Evolutionary conservation across 2,329 filamentous ascomycete species (phyloP).

Genomic region (Microascus cirrosus): DNA sequence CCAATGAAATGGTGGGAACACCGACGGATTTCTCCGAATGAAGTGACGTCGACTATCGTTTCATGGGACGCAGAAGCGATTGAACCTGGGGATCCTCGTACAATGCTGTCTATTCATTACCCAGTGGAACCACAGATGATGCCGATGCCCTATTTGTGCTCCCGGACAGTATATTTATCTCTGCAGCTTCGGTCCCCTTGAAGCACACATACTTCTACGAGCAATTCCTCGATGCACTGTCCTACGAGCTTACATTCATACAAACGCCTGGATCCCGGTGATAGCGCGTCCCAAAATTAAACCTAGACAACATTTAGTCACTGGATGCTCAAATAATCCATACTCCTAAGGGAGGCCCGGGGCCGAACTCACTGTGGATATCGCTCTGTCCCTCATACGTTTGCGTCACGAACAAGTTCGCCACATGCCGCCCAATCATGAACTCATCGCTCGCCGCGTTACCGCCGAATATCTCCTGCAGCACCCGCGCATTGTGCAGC

Average conservation of each 20-base stretch:
- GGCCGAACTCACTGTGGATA: conserved; percentile 49
- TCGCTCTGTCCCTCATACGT: conserved; percentile 98
- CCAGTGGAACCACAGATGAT: background rate
- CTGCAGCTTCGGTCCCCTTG: background rate
- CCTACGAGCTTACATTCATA: background rate
- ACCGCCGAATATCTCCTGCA: conserved; percentile 95
- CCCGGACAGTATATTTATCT: background rate
- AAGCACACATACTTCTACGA: background rate
- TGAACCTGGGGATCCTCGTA: background rate
- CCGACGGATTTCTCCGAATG: background rate
- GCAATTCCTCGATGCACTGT: background rate
- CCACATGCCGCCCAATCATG: conserved; percentile 84
- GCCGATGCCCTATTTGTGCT: background rate
- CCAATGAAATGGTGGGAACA: no score
- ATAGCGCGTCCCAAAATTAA: conserved; percentile 59
- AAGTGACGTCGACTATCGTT: background rate
- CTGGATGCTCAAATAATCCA: background rate
- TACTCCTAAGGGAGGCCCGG: background rate
- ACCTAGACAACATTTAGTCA: conserved; percentile 28
- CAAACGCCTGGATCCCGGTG: conserved; percentile 71
- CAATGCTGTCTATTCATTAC: background rate
- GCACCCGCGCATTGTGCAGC: conserved; percentile 61
- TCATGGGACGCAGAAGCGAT: background rate
- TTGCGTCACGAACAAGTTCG: conserved; percentile 93
- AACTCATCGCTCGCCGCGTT: conserved; percentile 99